Evolutionary conservation across 805 yeast species (phyloP).

Genomic region (Candida quercuum): DNA sequence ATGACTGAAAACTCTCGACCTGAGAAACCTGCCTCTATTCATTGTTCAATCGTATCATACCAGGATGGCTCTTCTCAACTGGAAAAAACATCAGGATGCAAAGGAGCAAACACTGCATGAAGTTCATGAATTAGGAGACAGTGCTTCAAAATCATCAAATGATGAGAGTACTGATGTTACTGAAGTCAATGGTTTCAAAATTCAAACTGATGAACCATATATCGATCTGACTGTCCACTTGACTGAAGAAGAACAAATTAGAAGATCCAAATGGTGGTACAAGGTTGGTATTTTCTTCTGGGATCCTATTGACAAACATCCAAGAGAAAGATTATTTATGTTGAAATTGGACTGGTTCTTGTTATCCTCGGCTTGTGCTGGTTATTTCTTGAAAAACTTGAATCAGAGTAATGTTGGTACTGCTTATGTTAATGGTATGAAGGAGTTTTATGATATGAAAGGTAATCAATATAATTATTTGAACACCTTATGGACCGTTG

Average conservation of each 20-base stretch:
- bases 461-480: constrained; percentile 38
- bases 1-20: too few relatives aligned
- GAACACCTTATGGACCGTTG: constrained; percentile 40
- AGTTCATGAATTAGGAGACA: too few relatives aligned
- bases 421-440: constrained; percentile 23
- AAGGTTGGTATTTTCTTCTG: constrained; percentile 6
- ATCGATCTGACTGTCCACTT: constrained; percentile 7
- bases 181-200: not conserved
- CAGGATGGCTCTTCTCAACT: too few relatives aligned
- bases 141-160: not conserved
- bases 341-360: constrained; percentile 5
- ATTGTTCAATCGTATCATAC: too few relatives aligned
- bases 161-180: not conserved
- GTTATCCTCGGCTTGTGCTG: constrained; percentile 4
- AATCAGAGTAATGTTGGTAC: constrained; percentile 22
- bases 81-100: not conserved
- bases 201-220: constrained; percentile 2
- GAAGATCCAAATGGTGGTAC: constrained; percentile 13
- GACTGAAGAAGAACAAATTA: constrained; percentile 3
- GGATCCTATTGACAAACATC: constrained; percentile 9
- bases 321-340: constrained; percentile 3
- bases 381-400: constrained; percentile 7
- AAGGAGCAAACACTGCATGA: not conserved
- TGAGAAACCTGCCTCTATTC: too few relatives aligned
- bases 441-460: constrained; percentile 33